phyloP scores from a whole-genome alignment of 2,329 filamentous ascomycete species.

The Ophiosphaerella narmari region DNA sequence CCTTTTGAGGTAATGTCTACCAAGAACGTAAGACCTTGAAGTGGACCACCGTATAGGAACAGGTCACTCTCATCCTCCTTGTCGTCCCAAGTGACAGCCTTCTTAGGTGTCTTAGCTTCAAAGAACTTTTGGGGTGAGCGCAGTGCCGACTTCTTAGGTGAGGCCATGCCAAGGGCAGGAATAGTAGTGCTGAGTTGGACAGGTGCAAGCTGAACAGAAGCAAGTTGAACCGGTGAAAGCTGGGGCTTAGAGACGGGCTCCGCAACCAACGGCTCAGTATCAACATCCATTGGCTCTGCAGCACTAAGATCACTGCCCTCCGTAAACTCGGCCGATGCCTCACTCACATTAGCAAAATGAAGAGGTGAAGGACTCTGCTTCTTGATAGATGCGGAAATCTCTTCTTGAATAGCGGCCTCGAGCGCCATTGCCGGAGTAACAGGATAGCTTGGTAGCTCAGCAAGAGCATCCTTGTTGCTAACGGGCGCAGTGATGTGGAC shows the following conservation, averaged over 20 bases:
- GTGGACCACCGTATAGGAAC: constrained; percentile 28
- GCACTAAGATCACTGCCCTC: constrained; percentile 20
- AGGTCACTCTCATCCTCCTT: constrained; percentile 24
- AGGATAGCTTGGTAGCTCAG: constrained; percentile 28
- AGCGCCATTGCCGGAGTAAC: constrained; percentile 28
- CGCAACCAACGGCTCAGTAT: constrained; percentile 11
- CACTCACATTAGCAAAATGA: constrained; percentile 10
- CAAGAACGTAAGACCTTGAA: constrained; percentile 71
- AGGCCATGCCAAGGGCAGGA: constrained; percentile 19
- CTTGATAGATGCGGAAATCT: constrained; percentile 31
- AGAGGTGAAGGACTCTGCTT: constrained; percentile 31
- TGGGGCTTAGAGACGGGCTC: constrained; percentile 16
- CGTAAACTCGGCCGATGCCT: constrained; percentile 19
- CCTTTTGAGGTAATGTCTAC: constrained; percentile 85
- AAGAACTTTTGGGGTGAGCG: constrained; percentile 42
- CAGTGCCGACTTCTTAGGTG: constrained; percentile 40
- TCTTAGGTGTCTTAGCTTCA: constrained; percentile 41
- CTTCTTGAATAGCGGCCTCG: constrained; percentile 32
- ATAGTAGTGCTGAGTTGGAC: constrained; percentile 16
- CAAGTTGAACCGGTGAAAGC: constrained; percentile 20
- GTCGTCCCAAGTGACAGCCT: constrained; percentile 41
- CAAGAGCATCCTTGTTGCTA: constrained; percentile 23
- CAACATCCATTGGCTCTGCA: constrained; percentile 15
- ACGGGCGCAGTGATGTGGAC: constrained; percentile 25
- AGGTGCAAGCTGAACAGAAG: constrained; percentile 15